A percentile compares a stretch with the other conserved stretches of the same genome.
Conservation (phyloP, 495 filamentous ascomycete genomes). For the Rhypophila decipiens region DNA sequence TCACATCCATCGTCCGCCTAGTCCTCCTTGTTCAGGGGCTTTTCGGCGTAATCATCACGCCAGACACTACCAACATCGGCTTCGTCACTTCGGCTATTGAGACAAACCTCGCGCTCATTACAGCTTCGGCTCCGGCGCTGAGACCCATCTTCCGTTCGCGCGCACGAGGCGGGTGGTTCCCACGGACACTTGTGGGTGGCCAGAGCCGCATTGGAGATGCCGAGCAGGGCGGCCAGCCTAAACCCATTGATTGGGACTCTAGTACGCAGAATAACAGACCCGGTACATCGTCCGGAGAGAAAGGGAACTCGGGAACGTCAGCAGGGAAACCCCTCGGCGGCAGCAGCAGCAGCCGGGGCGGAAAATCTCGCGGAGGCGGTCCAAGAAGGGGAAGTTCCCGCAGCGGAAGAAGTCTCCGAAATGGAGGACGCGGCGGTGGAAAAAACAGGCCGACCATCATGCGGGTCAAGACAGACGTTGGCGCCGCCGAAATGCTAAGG, state of each 20-base stretch:
- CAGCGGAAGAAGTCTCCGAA: constrained; percentile 1
- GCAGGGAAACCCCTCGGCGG: neutral
- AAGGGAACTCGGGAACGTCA: neutral
- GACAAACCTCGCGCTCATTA: constrained; percentile 49
- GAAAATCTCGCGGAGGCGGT: constrained; percentile 14
- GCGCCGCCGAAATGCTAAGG: constrained; percentile 34
- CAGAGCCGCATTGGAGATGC: constrained; percentile 11
- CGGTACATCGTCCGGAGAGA: neutral
- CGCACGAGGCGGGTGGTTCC: constrained; percentile 33
- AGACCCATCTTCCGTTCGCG: constrained; percentile 32
- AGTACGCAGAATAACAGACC: neutral
- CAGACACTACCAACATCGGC: constrained; percentile 34
- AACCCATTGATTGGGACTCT: constrained; percentile 21
- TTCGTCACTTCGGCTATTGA: constrained; percentile 49
- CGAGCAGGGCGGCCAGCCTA: constrained; percentile 14
- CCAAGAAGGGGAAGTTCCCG: constrained; percentile 8
- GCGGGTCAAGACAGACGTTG: constrained; percentile 19
- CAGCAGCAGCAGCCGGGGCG: constrained; percentile 16
- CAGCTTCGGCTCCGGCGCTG: constrained; percentile 40
- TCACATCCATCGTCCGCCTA: constrained; percentile 40
- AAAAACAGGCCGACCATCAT: constrained; percentile 21
- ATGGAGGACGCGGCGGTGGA: constrained; percentile 8
- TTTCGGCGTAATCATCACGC: constrained; percentile 25
- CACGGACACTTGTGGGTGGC: constrained; percentile 21
- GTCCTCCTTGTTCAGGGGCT: constrained; percentile 29